A percentile compares a stretch with the other conserved stretches of the same genome.
These are phyloP conservation scores for Canna indica DNA, from an alignment of 176 grass and related monocot species.

Conservation along the genomic window DNA sequence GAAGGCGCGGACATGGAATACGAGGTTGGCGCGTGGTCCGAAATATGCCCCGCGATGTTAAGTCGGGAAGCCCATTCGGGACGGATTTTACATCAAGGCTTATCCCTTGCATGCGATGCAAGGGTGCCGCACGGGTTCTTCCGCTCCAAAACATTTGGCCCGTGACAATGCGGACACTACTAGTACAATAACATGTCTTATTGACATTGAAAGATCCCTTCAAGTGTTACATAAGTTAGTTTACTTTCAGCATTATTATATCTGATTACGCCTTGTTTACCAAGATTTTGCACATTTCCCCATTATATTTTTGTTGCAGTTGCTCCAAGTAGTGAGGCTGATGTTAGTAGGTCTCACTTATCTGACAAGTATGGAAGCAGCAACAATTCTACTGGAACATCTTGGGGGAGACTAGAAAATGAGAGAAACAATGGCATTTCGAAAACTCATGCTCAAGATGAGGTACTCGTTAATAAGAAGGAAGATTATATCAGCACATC, in stretches of 20 bases:
- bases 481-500: conserved; percentile 8
- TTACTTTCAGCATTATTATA: background rate
- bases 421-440: conserved; percentile 26
- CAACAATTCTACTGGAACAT: background rate
- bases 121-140: no score
- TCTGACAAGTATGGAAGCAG: conserved; percentile 7
- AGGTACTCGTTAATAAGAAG: background rate
- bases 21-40: no score
- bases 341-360: conserved; percentile 2
- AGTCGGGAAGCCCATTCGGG: no score
- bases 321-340: conserved; percentile 12
- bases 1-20: no score
- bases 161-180: no score
- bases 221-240: background rate
- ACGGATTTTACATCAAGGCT: no score
- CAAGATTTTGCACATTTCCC: background rate
- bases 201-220: background rate
- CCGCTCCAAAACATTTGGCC: no score
- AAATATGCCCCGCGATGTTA: no score
- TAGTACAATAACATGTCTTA: background rate
- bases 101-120: no score
- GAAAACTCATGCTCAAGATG: conserved; percentile 27
- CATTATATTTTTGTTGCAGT: conserved; percentile 26
- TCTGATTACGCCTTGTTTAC: background rate
- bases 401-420: conserved; percentile 9